Evolutionary conservation across 2,329 filamentous ascomycete genomes (phyloP), one percentile per base, ranked within the genome.

Genomic region (Aaosphaeria arxii): DNA sequence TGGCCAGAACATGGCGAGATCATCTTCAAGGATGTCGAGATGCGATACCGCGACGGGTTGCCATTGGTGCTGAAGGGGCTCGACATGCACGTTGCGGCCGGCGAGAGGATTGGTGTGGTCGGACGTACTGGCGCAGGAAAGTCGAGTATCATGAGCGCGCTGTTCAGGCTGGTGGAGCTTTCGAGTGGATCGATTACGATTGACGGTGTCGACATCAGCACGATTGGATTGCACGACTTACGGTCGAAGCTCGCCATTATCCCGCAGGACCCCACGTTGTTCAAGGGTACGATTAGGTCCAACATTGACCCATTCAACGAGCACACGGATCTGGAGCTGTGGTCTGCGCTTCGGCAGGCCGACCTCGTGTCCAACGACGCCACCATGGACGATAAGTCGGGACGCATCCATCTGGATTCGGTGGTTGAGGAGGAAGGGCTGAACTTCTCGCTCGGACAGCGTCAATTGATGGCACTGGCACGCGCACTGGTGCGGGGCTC

Each of bases 381-480:
- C 30, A 61, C 66, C 9, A 73, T 77, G 42, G 66, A 71, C 7
- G 71, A 78, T 47, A 70, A 73, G 49, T 67, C 71, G n/a, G 70
- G 71, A 7, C 84, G 88, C 47, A 87, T 96, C 51, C 85, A 90
- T 55, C 85, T 99, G 24, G 92, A 97, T 71, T 87, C 82, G 11
- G 64, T 83, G 2, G 92, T 97, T 2, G 91, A 96, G 59, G 94
- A 97, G 66, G 92, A 96, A 73, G 94, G 94, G 0, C 80, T 96
- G 52, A 97, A 97, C 72, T 96, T 96, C 76, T 95, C 90, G 0
- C 85, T 97, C 7, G 92, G 92, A 5, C 92, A 97, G 73, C 84
- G 94, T 3, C 94, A 97, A 71, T 82, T 97, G 43, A 95, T 97
- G 88, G 94, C 94, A 1, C 79, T 99, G 1, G 91, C 91, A 0